phyloP scores from a whole-genome alignment of 495 filamentous ascomycete genomes.

The Margaritispora aquatica region DNA sequence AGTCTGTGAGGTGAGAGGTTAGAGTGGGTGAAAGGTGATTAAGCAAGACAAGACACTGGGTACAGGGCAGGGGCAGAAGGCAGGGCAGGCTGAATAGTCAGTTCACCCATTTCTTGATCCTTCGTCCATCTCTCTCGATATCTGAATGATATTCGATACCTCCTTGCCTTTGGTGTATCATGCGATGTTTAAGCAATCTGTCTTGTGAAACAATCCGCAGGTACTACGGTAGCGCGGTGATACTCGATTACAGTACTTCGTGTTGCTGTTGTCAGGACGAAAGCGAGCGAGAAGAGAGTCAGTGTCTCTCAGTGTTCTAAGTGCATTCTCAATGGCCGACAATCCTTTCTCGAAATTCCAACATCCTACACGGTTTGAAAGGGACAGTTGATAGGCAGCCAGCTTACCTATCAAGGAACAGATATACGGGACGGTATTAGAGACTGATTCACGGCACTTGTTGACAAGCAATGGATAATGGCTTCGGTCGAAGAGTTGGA shows the following conservation, averaged over 20 bases:
- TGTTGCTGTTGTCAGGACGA: neutral
- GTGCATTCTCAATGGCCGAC: neutral
- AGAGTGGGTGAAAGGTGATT: too few species aligned
- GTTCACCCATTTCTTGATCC: neutral
- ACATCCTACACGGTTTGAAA: neutral
- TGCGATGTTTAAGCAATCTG: neutral
- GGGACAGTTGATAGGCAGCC: neutral
- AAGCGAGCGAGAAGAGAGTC: too few species aligned
- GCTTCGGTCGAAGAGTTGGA: neutral
- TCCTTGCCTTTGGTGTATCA: neutral
- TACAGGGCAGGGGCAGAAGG: too few species aligned
- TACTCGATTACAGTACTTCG: too few species aligned
- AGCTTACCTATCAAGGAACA: neutral
- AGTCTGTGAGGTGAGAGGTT: too few species aligned
- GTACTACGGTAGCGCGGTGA: neutral
- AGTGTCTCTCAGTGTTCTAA: neutral
- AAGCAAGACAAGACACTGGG: too few species aligned
- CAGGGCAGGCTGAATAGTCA: too few species aligned
- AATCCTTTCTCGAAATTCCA: neutral
- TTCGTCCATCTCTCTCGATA: too few species aligned
- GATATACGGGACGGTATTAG: neutral
- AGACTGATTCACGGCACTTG: neutral
- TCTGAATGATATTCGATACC: too few species aligned
- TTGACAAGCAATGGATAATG: slow-evolving; percentile 14
- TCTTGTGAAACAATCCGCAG: neutral